phyloP scores from a whole-genome alignment of 495 filamentous ascomycete genomes.

The Aspergillus homomorphus region DNA sequence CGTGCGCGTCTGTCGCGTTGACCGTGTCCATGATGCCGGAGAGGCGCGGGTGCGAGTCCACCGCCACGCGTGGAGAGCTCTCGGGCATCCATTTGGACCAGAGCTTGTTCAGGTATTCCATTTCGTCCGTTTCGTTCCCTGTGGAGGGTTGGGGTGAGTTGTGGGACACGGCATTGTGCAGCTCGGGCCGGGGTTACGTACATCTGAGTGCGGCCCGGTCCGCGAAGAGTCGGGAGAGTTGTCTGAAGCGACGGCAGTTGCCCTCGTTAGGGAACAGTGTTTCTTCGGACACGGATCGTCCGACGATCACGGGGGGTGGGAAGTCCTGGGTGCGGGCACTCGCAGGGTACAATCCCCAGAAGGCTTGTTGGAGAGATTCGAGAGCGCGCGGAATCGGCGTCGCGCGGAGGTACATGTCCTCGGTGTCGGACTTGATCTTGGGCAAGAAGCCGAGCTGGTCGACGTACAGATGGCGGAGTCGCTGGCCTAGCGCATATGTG shows the following conservation, averaged over 20 bases:
- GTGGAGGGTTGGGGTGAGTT: neutral
- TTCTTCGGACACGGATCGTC: slow-evolving; percentile 71
- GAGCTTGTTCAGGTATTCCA: slow-evolving; percentile 74
- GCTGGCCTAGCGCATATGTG: slow-evolving; percentile 74
- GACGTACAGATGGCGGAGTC: slow-evolving; percentile 81
- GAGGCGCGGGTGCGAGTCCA: slow-evolving; percentile 79
- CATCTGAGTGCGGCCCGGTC: slow-evolving; percentile 74
- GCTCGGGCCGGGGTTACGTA: slow-evolving; percentile 21
- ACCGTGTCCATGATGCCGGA: slow-evolving; percentile 92
- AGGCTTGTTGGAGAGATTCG: slow-evolving; percentile 85
- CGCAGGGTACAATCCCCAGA: slow-evolving; percentile 83
- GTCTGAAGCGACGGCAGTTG: slow-evolving; percentile 79
- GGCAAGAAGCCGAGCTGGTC: slow-evolving; percentile 86
- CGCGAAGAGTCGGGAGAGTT: slow-evolving; percentile 77
- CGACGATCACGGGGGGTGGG: slow-evolving; percentile 71
- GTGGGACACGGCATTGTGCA: neutral
- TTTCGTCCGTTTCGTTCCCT: slow-evolving; percentile 77
- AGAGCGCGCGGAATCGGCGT: slow-evolving; percentile 83
- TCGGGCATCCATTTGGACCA: slow-evolving; percentile 83
- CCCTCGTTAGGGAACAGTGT: slow-evolving; percentile 89
- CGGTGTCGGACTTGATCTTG: slow-evolving; percentile 55
- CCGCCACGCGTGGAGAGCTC: slow-evolving; percentile 62
- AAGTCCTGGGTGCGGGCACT: slow-evolving; percentile 61
- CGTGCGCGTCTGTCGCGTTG: slow-evolving; percentile 85
- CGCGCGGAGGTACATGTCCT: slow-evolving; percentile 79